Conservation (phyloP, 352 stramenopile species). For the Globisporangium acanthophoron region DNA sequence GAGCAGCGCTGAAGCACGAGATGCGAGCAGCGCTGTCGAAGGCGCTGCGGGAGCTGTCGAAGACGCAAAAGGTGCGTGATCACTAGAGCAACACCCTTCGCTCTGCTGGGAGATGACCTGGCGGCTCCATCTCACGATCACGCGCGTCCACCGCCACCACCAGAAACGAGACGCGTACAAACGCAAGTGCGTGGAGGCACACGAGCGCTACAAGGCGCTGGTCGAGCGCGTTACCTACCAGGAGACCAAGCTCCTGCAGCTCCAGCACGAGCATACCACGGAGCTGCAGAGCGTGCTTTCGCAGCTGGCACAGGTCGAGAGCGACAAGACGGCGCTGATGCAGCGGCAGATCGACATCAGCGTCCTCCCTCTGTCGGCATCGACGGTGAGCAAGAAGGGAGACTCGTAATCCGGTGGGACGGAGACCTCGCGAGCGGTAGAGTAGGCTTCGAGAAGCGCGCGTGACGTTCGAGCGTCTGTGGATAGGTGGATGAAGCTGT, state of each 20-base stretch:
- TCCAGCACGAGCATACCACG: slow-evolving; percentile 46
- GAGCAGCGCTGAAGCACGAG: slow-evolving; percentile 42
- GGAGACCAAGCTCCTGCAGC: slow-evolving; percentile 41
- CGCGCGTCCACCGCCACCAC: background rate
- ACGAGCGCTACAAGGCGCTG: slow-evolving; percentile 64
- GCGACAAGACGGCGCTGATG: slow-evolving; percentile 61
- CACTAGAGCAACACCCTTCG: background rate
- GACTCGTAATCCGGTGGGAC: too few species aligned
- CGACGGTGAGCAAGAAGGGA: slow-evolving; percentile 9
- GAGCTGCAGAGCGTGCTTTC: slow-evolving; percentile 65
- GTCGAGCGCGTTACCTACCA: slow-evolving; percentile 31
- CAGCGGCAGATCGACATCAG: slow-evolving; percentile 44
- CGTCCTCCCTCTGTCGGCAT: slow-evolving; percentile 7
- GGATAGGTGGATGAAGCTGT: too few species aligned
- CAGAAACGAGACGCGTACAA: slow-evolving; percentile 83
- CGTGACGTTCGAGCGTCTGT: too few species aligned
- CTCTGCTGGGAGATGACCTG: background rate
- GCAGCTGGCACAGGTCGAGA: slow-evolving; percentile 59
- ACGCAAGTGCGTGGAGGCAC: slow-evolving; percentile 71
- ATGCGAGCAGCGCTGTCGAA: slow-evolving; percentile 50
- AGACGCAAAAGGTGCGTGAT: slow-evolving; percentile 49
- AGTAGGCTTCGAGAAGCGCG: too few species aligned
- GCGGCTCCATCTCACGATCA: background rate
- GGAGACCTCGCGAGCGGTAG: too few species aligned
- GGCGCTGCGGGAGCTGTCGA: slow-evolving; percentile 49